Conservation (phyloP, 2,329 filamentous ascomycete species). For the Coccinonectria pachysandricola region DNA sequence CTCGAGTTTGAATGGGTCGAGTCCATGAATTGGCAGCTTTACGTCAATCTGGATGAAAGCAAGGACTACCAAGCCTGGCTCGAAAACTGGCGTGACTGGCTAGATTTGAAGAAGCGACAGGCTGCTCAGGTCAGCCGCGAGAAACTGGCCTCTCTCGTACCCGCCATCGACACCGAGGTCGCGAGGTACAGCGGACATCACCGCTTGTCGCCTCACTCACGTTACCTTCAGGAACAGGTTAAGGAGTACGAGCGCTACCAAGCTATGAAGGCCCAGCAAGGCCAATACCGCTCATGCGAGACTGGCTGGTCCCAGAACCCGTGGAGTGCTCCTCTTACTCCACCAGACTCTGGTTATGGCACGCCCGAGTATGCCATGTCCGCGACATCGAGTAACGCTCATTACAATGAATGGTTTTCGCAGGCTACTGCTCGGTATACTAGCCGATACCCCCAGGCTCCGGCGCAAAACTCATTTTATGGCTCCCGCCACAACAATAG, state of each 20-base stretch:
- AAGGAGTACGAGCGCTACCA: slow-evolving; percentile 42
- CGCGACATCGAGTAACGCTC: slow-evolving; percentile 42
- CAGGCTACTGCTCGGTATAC: slow-evolving; percentile 33
- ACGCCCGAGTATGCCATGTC: slow-evolving; percentile 50
- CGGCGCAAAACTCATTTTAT: slow-evolving; percentile 30
- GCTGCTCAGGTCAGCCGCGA: slow-evolving; percentile 39
- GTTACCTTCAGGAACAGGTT: slow-evolving; percentile 45
- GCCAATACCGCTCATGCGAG: slow-evolving; percentile 35
- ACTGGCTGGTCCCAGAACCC: slow-evolving; percentile 35
- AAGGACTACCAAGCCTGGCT: slow-evolving; percentile 59
- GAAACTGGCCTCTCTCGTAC: slow-evolving; percentile 37
- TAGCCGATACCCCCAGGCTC: slow-evolving; percentile 34
- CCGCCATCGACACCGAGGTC: slow-evolving; percentile 35
- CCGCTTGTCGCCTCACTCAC: slow-evolving; percentile 28
- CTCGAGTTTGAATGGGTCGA: slow-evolving; percentile 83
- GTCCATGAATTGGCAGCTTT: slow-evolving; percentile 73
- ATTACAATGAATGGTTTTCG: slow-evolving; percentile 49
- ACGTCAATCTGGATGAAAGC: slow-evolving; percentile 71
- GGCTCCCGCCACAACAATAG: slow-evolving; percentile 30
- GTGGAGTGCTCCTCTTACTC: slow-evolving; percentile 42
- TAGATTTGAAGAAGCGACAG: slow-evolving; percentile 43
- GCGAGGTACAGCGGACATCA: slow-evolving; percentile 27
- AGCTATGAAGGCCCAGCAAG: slow-evolving; percentile 32
- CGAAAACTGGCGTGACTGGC: slow-evolving; percentile 49
- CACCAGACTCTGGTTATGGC: slow-evolving; percentile 51